Conservation (phyloP, 148 eudicot genomes). For the Rhododendron kiyosumense region DNA sequence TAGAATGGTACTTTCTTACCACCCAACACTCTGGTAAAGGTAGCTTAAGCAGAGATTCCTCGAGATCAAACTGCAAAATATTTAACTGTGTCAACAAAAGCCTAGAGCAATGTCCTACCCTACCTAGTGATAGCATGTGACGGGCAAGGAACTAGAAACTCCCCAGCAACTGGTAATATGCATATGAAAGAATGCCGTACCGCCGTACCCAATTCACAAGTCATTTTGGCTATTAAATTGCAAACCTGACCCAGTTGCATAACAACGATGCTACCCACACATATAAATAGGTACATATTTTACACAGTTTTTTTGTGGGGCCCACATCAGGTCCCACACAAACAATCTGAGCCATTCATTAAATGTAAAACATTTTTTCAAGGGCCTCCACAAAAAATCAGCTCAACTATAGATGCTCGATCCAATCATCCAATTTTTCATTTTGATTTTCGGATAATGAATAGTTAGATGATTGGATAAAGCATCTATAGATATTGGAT, state of each 20-base stretch:
- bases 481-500: no score
- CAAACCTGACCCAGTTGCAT: background rate
- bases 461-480: no score
- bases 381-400: no score
- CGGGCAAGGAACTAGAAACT: background rate
- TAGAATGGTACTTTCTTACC: conserved; percentile 50
- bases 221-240: background rate
- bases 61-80: conserved; percentile 58
- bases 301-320: no score
- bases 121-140: background rate
- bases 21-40: conserved; percentile 96
- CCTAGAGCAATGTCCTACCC: background rate
- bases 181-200: background rate
- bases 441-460: no score
- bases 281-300: no score
- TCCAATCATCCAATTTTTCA: no score
- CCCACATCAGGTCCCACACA: no score
- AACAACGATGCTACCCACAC: no score
- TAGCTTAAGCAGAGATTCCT: conserved; percentile 52
- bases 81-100: background rate
- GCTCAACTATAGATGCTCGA: no score
- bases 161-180: background rate
- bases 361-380: no score
- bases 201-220: background rate
- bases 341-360: no score